A percentile compares a stretch with the other conserved stretches of the same genome.
These are phyloP conservation scores for Anacardium occidentale DNA, from an alignment of 345 rosid species.

Conservation along the genomic window DNA sequence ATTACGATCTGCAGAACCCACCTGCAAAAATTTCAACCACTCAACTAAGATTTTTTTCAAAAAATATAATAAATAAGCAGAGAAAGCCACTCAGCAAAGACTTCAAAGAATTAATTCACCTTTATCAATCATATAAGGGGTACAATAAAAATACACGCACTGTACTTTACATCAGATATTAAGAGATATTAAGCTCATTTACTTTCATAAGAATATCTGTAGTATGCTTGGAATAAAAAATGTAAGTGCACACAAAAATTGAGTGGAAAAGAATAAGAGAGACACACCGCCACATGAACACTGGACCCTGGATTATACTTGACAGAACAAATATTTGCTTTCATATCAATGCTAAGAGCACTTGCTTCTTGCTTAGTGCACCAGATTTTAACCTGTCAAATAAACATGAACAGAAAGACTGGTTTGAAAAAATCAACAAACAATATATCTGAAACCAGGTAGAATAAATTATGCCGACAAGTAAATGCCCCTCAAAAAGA, in stretches of 20 bases:
- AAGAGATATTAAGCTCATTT: background rate
- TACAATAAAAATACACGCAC: background rate
- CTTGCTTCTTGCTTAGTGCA: conserved; percentile 65
- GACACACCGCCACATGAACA: conserved; percentile 50
- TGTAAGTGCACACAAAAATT: background rate
- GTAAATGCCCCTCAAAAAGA: background rate
- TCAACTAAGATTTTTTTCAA: background rate
- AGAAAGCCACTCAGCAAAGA: background rate
- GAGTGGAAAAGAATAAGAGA: background rate
- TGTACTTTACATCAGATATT: background rate
- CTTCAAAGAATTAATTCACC: background rate
- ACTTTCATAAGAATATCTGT: background rate
- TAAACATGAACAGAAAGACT: conserved; percentile 7
- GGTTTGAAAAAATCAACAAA: background rate
- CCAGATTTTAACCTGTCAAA: conserved; percentile 64
- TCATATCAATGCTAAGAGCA: conserved; percentile 40
- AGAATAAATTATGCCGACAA: background rate
- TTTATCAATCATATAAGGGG: background rate
- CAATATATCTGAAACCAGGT: background rate
- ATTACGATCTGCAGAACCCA: conserved; percentile 63
- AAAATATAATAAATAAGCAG: background rate
- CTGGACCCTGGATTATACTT: conserved; percentile 55
- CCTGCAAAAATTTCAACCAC: conserved; percentile 34
- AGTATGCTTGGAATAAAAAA: background rate
- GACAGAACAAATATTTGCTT: conserved; percentile 58